These are phyloP conservation scores for Ascoidea asiatica DNA, from an alignment of 805 yeast genomes.

Conservation along the genomic window DNA sequence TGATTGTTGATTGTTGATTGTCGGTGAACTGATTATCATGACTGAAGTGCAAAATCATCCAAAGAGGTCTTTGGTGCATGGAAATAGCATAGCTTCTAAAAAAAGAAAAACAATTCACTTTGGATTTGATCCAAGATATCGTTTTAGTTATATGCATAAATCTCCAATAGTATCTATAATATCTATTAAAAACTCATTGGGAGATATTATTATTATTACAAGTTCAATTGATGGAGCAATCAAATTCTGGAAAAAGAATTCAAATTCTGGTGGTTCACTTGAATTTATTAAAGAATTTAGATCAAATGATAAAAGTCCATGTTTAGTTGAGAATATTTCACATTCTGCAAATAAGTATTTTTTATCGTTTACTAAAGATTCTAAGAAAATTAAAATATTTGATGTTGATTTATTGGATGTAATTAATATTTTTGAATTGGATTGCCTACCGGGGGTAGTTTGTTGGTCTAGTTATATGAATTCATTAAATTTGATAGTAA, in stretches of 20 bases:
- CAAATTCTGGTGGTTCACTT: not conserved
- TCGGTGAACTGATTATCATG: no score
- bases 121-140: not conserved
- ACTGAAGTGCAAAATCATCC: no score
- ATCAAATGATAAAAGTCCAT: no score
- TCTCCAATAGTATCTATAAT: not conserved
- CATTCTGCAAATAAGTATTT: constrained; percentile 1
- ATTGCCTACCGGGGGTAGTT: constrained; percentile 8
- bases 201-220: constrained; percentile 1
- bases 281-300: not conserved
- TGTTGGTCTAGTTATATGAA: constrained; percentile 1
- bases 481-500: no score
- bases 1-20: no score
- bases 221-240: constrained; percentile 9
- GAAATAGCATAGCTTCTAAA: no score
- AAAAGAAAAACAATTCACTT: no score
- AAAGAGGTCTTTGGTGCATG: no score
- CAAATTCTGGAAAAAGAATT: constrained; percentile 8
- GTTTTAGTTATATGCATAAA: not conserved
- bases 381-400: constrained; percentile 10
- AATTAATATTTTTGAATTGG: constrained; percentile 11
- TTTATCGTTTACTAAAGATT: constrained; percentile 9
- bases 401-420: constrained; percentile 14
- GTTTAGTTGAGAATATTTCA: no score
- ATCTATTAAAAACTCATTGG: not conserved